A percentile compares a stretch with the other conserved stretches of the same genome.
Conservation (phyloP, 768 basidiomycete species). For the Collybia mongolica region DNA sequence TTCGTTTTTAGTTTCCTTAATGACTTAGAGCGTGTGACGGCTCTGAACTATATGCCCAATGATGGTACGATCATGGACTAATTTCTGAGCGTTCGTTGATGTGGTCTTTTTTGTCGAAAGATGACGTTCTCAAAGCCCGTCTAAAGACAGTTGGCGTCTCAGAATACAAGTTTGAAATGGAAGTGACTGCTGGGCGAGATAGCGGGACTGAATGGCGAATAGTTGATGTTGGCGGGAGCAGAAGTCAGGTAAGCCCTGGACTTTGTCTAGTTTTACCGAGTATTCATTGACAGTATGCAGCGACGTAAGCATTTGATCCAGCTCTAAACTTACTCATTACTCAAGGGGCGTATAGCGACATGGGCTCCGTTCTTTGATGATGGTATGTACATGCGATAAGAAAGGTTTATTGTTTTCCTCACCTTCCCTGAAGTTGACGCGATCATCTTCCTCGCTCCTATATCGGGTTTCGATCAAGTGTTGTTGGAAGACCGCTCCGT, state of each 20-base stretch:
- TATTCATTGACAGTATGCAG: constrained; percentile 22
- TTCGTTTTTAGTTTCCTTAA: constrained; percentile 59
- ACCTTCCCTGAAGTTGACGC: constrained; percentile 38
- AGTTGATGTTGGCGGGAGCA: constrained; percentile 75
- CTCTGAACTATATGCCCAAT: constrained; percentile 61
- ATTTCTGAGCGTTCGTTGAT: background rate
- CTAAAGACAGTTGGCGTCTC: constrained; percentile 78
- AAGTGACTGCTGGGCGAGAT: constrained; percentile 47
- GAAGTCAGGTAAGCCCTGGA: constrained; percentile 55
- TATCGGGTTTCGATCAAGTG: constrained; percentile 72
- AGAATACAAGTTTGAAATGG: constrained; percentile 82
- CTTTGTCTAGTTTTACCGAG: background rate
- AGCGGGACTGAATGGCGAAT: constrained; percentile 72
- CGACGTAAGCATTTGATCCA: constrained; percentile 25
- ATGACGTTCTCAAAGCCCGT: constrained; percentile 75
- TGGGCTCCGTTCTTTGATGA: constrained; percentile 41
- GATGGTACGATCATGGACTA: constrained; percentile 44
- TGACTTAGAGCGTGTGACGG: constrained; percentile 63
- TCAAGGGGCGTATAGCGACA: constrained; percentile 13
- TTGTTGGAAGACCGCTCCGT: constrained; percentile 59
- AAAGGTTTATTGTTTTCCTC: constrained; percentile 35
- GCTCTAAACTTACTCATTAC: background rate
- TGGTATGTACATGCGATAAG: constrained; percentile 46
- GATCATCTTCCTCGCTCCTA: constrained; percentile 76
- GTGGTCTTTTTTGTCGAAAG: constrained; percentile 25